These are phyloP conservation scores for Verticillium nonalfalfae DNA, from an alignment of 2,329 filamentous ascomycete species.

Conservation along the genomic window DNA sequence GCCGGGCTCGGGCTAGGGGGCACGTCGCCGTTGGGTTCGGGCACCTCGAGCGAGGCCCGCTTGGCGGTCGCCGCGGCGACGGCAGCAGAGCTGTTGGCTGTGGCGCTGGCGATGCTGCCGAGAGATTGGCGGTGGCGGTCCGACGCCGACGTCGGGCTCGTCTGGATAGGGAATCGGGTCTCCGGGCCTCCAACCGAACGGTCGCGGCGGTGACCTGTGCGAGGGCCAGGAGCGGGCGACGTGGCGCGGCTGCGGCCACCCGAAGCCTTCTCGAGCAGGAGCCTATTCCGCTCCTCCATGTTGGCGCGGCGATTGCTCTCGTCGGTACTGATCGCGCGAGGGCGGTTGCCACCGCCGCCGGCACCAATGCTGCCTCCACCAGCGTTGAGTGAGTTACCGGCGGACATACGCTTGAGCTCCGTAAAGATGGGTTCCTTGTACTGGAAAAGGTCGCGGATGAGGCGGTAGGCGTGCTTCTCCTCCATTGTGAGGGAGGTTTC, in stretches of 20 bases:
- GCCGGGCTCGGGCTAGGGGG: slow-evolving; percentile 24
- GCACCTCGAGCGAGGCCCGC: slow-evolving; percentile 75
- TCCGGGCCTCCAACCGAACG: slow-evolving; percentile 67
- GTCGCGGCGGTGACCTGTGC: slow-evolving; percentile 64
- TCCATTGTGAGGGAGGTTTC: slow-evolving; percentile 93
- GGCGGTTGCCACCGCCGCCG: slow-evolving; percentile 39
- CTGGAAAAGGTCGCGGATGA: slow-evolving; percentile 85
- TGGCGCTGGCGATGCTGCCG: slow-evolving; percentile 37
- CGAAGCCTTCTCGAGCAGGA: slow-evolving; percentile 63
- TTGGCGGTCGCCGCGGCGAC: slow-evolving; percentile 26
- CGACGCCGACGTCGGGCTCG: slow-evolving; percentile 51
- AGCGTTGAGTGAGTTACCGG: slow-evolving; percentile 49
- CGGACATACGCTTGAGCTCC: slow-evolving; percentile 86
- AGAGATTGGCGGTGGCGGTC: slow-evolving; percentile 46
- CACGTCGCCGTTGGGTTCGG: slow-evolving; percentile 43
- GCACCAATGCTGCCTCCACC: slow-evolving; percentile 27
- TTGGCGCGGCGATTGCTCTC: slow-evolving; percentile 91
- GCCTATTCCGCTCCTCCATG: slow-evolving; percentile 88
- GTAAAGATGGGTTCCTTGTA: slow-evolving; percentile 95
- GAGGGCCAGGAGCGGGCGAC: slow-evolving; percentile 60
- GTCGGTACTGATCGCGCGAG: slow-evolving; percentile 86
- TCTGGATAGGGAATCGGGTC: slow-evolving; percentile 79
- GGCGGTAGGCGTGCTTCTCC: slow-evolving; percentile 84
- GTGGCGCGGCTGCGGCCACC: slow-evolving; percentile 64
- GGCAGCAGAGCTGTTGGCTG: neutral